Evolutionary conservation across 129 eudicot genomes (phyloP), one percentile per base, ranked within the genome.

Genomic region (Centaurea solstitialis): DNA sequence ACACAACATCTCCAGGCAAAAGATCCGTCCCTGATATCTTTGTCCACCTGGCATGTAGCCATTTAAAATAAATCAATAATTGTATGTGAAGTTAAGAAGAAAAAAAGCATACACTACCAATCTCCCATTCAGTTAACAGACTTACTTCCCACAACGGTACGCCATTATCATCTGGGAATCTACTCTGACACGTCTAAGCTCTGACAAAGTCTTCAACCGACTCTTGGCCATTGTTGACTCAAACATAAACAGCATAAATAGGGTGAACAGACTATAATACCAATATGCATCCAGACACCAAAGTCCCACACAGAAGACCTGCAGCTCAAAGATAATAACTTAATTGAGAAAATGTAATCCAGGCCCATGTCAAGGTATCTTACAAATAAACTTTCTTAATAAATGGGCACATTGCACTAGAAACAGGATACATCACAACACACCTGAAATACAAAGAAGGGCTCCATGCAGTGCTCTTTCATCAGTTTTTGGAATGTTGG

Each of bases 211-310:
- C 85, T 95, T 93, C 83, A 95, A 84, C 72, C 99, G 98, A 76
- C 93, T 88, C 81, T 95, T 93, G 67, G 97, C 99, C 99, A 95
- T 95, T 24, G 99, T 95, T 74, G 99, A 95, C 93, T 95, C 99
- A 82, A 95, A 95, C 97, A 95, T 87, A 79, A 95, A 93, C 89
- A 95, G 92, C 99, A 94, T 95, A 79, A 95, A 95, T 39, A 94
- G 84, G 17, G 99, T 95, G 88, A 95, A 95, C 73, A 95, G 83
- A 81, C 99, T 95, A 74, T 95, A 95, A 79, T 95, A 95, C 99
- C 99, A 95, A 75, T 82, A 95, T 53, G 93, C 99, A 86, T 95
- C 99, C 80, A 95, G 86, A 84, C 99, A 95, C 99, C 99, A 95
- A 23, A 95, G 90, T 76, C 99, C 97, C 80, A 95, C 99, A 84